Evolutionary conservation across 164 flowering plant species (phyloP).

Genomic region (Dillenia suffruticosa): DNA sequence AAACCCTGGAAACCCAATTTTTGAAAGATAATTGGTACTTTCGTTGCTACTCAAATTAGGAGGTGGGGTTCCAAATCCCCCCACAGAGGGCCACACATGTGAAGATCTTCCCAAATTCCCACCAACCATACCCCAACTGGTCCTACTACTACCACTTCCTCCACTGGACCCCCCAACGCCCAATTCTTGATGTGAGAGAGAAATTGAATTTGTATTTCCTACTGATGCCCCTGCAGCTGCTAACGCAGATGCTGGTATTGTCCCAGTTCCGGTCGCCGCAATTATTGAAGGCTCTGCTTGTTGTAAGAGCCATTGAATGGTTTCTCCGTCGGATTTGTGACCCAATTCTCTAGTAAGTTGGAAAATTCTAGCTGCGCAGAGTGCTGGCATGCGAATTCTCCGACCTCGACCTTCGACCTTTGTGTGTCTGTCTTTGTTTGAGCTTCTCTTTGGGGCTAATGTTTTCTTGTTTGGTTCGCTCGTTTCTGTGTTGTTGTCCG

Average conservation of each 20-base stretch:
- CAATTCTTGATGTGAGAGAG: slow-evolving; percentile 51
- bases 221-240: slow-evolving; percentile 54
- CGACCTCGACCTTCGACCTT: slow-evolving; percentile 28
- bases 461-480: slow-evolving; percentile 30
- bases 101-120: slow-evolving; percentile 42
- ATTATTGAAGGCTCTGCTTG: slow-evolving; percentile 25
- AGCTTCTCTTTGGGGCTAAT: slow-evolving; percentile 43
- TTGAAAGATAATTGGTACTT: slow-evolving; percentile 43
- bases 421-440: slow-evolving; percentile 16
- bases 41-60: slow-evolving; percentile 46
- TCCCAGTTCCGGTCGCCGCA: slow-evolving; percentile 26
- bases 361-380: slow-evolving; percentile 25
- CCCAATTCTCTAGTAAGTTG: slow-evolving; percentile 24
- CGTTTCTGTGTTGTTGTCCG: slow-evolving; percentile 39
- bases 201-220: slow-evolving; percentile 40
- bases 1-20: slow-evolving; percentile 64
- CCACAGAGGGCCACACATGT: slow-evolving; percentile 57
- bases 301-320: slow-evolving; percentile 50
- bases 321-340: slow-evolving; percentile 47
- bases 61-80: slow-evolving; percentile 43
- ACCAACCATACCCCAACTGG: slow-evolving; percentile 58
- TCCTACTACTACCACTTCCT: slow-evolving; percentile 38
- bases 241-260: slow-evolving; percentile 42
- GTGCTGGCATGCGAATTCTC: slow-evolving; percentile 25
- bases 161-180: slow-evolving; percentile 44